Evolutionary conservation across 2,329 filamentous ascomycete genomes (phyloP).

Genomic region (Claviceps spartinae): DNA sequence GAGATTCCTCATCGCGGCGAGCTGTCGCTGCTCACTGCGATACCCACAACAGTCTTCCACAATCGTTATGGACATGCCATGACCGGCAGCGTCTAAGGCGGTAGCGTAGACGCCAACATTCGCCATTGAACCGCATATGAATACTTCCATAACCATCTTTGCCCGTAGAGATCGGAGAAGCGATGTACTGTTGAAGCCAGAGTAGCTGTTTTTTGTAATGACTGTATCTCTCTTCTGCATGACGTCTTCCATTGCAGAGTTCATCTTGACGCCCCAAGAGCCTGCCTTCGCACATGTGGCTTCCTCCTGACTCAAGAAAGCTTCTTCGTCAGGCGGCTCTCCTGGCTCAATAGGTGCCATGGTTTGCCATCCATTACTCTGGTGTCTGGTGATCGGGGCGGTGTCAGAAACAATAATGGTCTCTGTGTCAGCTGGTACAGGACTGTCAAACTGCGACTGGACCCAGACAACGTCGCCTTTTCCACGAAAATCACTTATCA

Average conservation of each 20-base stretch:
- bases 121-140: constrained; percentile 72
- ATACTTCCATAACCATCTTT: constrained; percentile 80
- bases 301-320: constrained; percentile 30
- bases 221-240: constrained; percentile 36
- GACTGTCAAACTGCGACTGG: constrained; percentile 56
- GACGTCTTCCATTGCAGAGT: constrained; percentile 25
- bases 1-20: constrained; percentile 56
- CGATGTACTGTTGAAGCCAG: constrained; percentile 64
- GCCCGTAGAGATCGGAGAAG: constrained; percentile 67
- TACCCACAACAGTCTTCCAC: constrained; percentile 84
- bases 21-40: constrained; percentile 54
- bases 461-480: constrained; percentile 72
- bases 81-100: constrained; percentile 74
- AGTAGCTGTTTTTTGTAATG: constrained; percentile 67
- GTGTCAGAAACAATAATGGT: constrained; percentile 32
- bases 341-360: background rate
- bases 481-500: constrained; percentile 61
- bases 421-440: constrained; percentile 41
- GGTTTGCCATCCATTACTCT: constrained; percentile 7
- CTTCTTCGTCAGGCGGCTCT: constrained; percentile 22
- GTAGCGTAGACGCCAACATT: constrained; percentile 88
- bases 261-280: constrained; percentile 32
- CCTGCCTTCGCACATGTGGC: constrained; percentile 30
- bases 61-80: constrained; percentile 77
- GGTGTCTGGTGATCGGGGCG: constrained; percentile 7